phyloP scores from a whole-genome alignment of 176 grass and related monocot species.

The Saccharum officinarum region DNA sequence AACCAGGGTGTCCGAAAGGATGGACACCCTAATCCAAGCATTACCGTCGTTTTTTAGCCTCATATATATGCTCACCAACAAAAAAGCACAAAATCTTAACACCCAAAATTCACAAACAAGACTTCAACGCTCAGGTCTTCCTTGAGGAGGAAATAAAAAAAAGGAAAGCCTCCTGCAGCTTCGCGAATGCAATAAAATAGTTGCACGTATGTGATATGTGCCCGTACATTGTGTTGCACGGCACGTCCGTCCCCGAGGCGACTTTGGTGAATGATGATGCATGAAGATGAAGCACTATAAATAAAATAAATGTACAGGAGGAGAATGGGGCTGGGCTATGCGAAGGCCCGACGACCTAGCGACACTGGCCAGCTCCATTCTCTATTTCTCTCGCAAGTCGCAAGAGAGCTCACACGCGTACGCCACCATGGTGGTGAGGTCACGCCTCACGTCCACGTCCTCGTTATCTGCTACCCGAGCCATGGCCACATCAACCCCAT shows the following conservation, averaged over 20 bases:
- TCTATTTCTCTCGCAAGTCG: not conserved
- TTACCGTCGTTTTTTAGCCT: no score
- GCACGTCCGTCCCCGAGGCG: not conserved
- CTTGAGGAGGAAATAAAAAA: no score
- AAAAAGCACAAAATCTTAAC: no score
- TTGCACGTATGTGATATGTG: not conserved
- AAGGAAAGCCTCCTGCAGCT: not conserved
- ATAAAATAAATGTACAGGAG: not conserved
- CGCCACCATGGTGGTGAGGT: not conserved
- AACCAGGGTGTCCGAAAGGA: no score
- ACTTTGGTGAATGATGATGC: not conserved
- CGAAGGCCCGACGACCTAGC: not conserved
- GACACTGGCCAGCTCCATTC: not conserved
- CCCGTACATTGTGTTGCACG: not conserved
- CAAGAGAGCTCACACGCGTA: not conserved
- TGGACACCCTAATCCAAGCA: no score
- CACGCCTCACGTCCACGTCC: not conserved
- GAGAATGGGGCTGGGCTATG: no score
- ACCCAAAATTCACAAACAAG: no score
- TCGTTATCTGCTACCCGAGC: not conserved
- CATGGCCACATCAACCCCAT: constrained; percentile 8
- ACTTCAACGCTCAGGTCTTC: no score
- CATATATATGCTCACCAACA: no score
- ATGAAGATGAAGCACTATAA: not conserved
- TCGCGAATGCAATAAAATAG: not conserved